Base-by-base conservation (phyloP, 192 early-diverging fungal species). In the Umbelopsis vinacea region DNA sequence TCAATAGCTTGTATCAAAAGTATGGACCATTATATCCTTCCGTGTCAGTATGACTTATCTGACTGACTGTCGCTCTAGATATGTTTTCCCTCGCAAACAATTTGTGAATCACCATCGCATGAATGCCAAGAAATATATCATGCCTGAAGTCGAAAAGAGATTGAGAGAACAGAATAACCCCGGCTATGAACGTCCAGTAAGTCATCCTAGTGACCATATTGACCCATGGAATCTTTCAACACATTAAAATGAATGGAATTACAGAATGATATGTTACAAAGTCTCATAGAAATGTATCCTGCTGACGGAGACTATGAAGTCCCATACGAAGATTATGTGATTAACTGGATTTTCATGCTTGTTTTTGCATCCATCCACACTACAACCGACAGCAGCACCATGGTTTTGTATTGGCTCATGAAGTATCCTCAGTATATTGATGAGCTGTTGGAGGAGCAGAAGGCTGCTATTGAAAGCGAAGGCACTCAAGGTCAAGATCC, bases 311-410 rank as follows among this genome's bases (percentile, higher is more conserved):
- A 82, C 54, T 74, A 82, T 37, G 67, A 68, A 19, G 40, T 54
- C 8, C 48, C 52, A 21, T 67, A 68, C 37, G 54, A 48, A 21
- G 46, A 72, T 33, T n/a, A 22, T 8, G 52, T 79, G 15, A 50
- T 38, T 24, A 67, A 71, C 12, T 74, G 79, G 24, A 48, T 78
- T 6, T 8, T 81, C 43, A 67, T 76, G 14, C 43, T 80, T 23
- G 53, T 84, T 67, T 69, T 83, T 66, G 79, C 72, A 1, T 60
- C 69, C 23, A 77, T 83, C 2, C 75, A 78, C 24, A 75, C 75
- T 2, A 83, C 82, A 2, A 48, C 76, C 0, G 76, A 76, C 43
- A 72, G 71, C 14, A 69, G 74, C 4, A 74, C 66, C 26, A 73
- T 67, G 26, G 14, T 79, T n/a, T 52, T 83, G 21, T 79, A 78